Conservation (phyloP, 768 basidiomycete species). For the Amanita pseudoporphyria region DNA sequence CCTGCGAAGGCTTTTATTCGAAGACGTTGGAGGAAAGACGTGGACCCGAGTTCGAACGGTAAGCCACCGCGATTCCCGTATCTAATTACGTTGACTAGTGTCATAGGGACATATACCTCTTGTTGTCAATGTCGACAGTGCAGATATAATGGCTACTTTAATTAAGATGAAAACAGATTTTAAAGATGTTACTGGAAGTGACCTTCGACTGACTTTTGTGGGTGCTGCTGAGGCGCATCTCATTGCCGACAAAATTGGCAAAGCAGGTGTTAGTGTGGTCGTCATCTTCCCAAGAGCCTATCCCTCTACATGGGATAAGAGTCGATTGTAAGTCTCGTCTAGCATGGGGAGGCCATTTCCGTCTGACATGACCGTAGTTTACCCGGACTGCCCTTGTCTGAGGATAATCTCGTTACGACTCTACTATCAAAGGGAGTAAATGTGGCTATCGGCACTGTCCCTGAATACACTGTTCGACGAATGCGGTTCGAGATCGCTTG, state of each 20-base stretch:
- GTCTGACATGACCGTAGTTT: slow-evolving; percentile 24
- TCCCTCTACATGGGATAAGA: slow-evolving; percentile 55
- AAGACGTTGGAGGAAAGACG: slow-evolving; percentile 9
- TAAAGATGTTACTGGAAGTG: slow-evolving; percentile 24
- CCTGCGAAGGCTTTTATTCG: slow-evolving; percentile 34
- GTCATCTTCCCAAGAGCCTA: slow-evolving; percentile 53
- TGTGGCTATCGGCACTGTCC: slow-evolving; percentile 48
- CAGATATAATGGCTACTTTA: slow-evolving; percentile 68
- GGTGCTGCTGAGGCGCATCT: slow-evolving; percentile 56
- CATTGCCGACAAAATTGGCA: slow-evolving; percentile 51
- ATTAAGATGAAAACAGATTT: slow-evolving; percentile 49
- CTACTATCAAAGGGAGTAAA: slow-evolving; percentile 54
- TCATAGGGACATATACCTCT: slow-evolving; percentile 48
- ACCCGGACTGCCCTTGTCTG: slow-evolving; percentile 61
- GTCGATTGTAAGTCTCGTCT: slow-evolving; percentile 41
- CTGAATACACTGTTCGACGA: slow-evolving; percentile 58
- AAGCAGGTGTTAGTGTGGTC: slow-evolving; percentile 62
- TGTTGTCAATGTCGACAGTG: slow-evolving; percentile 57
- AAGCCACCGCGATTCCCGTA: slow-evolving; percentile 6
- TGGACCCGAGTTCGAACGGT: slow-evolving; percentile 32
- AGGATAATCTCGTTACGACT: slow-evolving; percentile 41
- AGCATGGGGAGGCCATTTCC: neutral
- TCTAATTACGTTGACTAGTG: slow-evolving; percentile 11
- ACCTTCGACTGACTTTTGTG: slow-evolving; percentile 37
- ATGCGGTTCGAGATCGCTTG: slow-evolving; percentile 57